Conservation (phyloP, 768 basidiomycete species). For the Epithele typhae region DNA sequence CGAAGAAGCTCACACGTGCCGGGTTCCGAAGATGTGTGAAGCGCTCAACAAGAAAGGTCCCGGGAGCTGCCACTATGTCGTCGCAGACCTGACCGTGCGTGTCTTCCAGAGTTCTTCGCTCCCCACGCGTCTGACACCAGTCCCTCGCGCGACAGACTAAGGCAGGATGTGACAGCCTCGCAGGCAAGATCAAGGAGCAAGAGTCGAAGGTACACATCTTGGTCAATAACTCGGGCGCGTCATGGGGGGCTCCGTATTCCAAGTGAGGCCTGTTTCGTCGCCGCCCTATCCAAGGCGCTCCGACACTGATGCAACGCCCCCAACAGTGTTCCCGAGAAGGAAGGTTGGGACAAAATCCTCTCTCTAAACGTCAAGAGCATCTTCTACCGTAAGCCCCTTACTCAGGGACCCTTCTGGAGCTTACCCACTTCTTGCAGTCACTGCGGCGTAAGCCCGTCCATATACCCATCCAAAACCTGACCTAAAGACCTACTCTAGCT, state of each 20-base stretch:
- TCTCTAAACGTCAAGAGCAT: constrained; percentile 82
- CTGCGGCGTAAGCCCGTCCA: constrained; percentile 45
- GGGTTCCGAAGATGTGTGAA: constrained; percentile 26
- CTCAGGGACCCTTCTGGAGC: background rate
- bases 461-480: no score
- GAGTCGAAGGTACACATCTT: constrained; percentile 77
- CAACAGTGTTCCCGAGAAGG: constrained; percentile 61
- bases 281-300: no score
- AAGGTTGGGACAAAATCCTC: constrained; percentile 84
- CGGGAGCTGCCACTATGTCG: constrained; percentile 66
- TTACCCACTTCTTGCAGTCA: constrained; percentile 36
- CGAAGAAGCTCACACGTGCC: background rate
- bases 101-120: background rate
- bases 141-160: constrained; percentile 45
- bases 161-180: constrained; percentile 74
- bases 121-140: background rate
- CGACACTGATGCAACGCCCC: no score
- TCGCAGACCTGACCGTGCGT: constrained; percentile 70
- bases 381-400: constrained; percentile 60
- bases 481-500: no score
- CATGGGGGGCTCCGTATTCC: constrained; percentile 71
- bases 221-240: constrained; percentile 78
- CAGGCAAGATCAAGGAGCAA: constrained; percentile 59
- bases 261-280: constrained; percentile 29
- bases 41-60: constrained; percentile 58